phyloP scores from a whole-genome alignment of 148 eudicot species.

The Pouteria glomerata region DNA sequence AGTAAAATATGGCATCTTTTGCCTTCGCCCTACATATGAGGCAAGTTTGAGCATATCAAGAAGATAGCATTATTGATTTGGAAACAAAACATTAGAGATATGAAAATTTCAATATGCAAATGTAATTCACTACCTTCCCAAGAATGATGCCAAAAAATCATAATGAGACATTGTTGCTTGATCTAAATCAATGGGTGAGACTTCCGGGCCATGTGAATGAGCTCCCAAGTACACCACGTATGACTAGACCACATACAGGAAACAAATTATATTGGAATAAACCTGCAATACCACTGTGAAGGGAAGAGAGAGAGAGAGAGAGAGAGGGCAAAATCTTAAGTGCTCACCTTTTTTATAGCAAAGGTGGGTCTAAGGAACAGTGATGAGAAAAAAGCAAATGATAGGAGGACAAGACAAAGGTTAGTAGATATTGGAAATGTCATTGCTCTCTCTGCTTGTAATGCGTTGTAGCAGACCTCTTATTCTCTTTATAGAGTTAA shows the following conservation, averaged over 20 bases:
- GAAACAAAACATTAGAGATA: not conserved
- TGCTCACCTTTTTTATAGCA: constrained; percentile 54
- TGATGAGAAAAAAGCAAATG: constrained; percentile 21
- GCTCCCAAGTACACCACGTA: constrained; percentile 85
- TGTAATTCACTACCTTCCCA: constrained; percentile 46
- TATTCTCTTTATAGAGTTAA: constrained; percentile 14
- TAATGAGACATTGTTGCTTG: constrained; percentile 54
- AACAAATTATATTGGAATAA: not conserved
- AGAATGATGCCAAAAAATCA: constrained; percentile 53
- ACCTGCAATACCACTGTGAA: not conserved
- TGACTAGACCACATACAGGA: constrained; percentile 26
- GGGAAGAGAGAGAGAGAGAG: too few species aligned
- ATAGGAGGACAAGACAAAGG: constrained; percentile 22
- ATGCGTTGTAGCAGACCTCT: constrained; percentile 9
- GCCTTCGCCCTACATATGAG: constrained; percentile 28
- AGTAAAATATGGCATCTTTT: constrained; percentile 62
- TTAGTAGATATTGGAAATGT: constrained; percentile 9
- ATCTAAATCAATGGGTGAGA: constrained; percentile 28
- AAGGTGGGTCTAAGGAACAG: constrained; percentile 39
- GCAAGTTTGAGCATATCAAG: too few species aligned
- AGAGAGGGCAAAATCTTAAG: not conserved
- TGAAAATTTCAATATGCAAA: not conserved
- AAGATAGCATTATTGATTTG: not conserved
- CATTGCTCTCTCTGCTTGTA: constrained; percentile 16
- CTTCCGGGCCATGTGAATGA: constrained; percentile 48